Percentiles rank a stretch among this genome's conserved stretches.
Conservation (phyloP, 176 grass and related monocot genomes). For the Ampelocalamus luodianensis region DNA sequence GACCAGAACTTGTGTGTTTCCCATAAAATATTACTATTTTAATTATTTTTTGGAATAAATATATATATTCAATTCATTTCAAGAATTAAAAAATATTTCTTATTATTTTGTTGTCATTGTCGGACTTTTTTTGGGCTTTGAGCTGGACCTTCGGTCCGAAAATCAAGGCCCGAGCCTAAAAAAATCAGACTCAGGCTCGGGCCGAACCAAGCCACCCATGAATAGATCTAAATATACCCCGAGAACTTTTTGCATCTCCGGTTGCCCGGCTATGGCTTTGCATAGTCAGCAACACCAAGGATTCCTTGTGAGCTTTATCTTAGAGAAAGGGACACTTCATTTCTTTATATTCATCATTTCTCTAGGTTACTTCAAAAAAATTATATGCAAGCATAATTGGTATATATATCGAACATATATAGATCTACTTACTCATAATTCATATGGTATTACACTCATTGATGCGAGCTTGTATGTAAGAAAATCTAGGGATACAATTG, state of each 20-base stretch:
- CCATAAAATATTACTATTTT: no score
- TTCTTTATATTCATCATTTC: neutral
- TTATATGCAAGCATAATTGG: neutral
- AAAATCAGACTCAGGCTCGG: no score
- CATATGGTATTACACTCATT: neutral
- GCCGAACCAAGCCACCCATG: no score
- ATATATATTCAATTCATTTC: no score
- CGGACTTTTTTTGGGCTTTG: no score
- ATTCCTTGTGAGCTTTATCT: constrained; percentile 5
- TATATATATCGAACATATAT: neutral
- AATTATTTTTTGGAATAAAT: no score
- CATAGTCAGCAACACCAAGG: constrained; percentile 17
- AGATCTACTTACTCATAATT: neutral
- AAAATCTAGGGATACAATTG: neutral
- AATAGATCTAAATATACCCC: neutral
- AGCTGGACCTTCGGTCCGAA: no score
- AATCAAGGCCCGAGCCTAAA: no score
- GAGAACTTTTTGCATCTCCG: neutral
- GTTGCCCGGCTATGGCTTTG: neutral
- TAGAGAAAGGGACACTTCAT: neutral
- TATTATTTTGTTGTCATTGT: no score
- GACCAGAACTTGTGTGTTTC: no score
- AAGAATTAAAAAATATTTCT: no score
- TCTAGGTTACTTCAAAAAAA: no score
- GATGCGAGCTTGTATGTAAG: neutral